Conservation (phyloP, 108 stramenopile species). For the Nitzschia sp. region DNA sequence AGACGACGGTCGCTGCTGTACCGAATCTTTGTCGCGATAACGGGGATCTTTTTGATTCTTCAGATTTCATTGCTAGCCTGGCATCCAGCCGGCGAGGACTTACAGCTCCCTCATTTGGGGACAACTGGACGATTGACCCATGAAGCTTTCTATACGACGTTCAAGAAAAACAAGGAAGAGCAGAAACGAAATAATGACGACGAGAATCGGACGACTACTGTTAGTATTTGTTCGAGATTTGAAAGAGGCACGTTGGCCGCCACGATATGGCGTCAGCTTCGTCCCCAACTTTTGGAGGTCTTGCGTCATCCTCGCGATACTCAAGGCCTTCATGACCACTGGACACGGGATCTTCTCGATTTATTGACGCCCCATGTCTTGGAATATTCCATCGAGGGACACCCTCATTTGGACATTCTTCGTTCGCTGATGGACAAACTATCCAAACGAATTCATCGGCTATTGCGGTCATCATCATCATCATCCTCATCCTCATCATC, state of each 20-base stretch:
- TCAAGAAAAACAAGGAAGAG: too few species aligned
- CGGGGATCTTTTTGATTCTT: too few species aligned
- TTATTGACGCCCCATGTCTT: not conserved
- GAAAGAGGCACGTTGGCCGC: not conserved
- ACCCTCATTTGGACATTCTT: not conserved
- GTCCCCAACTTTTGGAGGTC: not conserved
- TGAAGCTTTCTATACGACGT: too few species aligned
- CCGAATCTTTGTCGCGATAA: too few species aligned
- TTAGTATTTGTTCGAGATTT: conserved; percentile 1
- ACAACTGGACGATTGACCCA: too few species aligned
- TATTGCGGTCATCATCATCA: not conserved
- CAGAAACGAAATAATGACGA: too few species aligned
- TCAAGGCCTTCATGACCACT: not conserved
- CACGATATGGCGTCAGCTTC: not conserved
- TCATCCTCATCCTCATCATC: not conserved
- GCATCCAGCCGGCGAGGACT: too few species aligned
- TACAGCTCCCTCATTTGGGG: too few species aligned
- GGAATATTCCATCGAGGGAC: not conserved
- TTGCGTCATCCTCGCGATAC: conserved; percentile 6
- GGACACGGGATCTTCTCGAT: conserved; percentile 1
- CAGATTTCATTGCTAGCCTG: too few species aligned
- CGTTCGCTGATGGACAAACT: not conserved
- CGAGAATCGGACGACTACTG: too few species aligned
- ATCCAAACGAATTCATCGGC: not conserved
- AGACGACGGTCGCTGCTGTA: too few species aligned